These are phyloP conservation scores for Hordeum marinum DNA, from an alignment of 176 grass and related monocot genomes.

Conservation along the genomic window DNA sequence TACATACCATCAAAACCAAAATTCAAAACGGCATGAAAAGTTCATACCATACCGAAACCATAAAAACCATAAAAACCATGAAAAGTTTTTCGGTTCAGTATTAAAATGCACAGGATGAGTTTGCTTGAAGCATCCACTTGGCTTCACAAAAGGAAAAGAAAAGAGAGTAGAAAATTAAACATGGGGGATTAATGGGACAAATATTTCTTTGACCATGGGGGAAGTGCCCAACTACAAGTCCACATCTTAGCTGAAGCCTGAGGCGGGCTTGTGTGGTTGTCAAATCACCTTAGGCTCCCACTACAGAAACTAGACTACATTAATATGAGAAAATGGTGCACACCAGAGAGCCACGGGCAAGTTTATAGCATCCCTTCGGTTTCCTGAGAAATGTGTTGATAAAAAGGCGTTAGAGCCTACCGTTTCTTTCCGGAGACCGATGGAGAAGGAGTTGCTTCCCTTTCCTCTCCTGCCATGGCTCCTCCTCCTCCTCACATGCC, in stretches of 20 bases:
- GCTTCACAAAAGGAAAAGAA: not conserved
- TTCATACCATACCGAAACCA: too few species aligned
- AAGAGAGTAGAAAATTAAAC: not conserved
- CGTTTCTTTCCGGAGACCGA: not conserved
- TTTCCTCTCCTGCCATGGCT: not conserved
- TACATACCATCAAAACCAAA: too few species aligned
- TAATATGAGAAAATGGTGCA: not conserved
- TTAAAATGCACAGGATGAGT: too few species aligned
- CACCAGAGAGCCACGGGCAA: not conserved
- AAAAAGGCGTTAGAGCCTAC: not conserved
- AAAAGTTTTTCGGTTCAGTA: too few species aligned
- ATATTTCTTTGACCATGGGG: not conserved
- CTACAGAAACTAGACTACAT: not conserved
- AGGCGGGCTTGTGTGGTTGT: not conserved
- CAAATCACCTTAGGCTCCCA: too few species aligned
- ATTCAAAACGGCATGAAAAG: too few species aligned
- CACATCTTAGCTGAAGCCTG: not conserved
- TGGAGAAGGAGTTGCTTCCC: not conserved
- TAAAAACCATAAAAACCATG: too few species aligned
- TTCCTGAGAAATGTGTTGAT: not conserved
- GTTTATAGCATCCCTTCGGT: not conserved
- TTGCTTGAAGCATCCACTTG: not conserved
- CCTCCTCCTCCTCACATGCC: not conserved
- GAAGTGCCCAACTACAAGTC: not conserved
- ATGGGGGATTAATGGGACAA: not conserved